These are phyloP conservation scores for Nelumbo lutea DNA, from an alignment of 164 flowering plant species.

Conservation along the genomic window DNA sequence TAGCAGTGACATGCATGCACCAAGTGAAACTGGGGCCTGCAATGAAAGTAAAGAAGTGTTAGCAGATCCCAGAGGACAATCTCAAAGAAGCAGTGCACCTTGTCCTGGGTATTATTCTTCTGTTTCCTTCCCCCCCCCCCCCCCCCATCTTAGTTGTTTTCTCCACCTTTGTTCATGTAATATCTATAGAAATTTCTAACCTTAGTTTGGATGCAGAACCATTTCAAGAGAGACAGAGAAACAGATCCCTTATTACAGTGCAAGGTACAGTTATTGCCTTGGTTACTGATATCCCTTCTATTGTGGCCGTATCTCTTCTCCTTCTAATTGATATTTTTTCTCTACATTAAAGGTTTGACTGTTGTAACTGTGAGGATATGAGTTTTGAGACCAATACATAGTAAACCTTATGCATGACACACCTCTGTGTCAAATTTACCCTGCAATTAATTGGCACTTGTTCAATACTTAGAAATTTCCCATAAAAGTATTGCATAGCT, in stretches of 20 bases:
- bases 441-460: background rate
- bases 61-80: constrained; percentile 18
- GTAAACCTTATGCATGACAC: too few relatives aligned
- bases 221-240: constrained; percentile 28
- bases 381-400: background rate
- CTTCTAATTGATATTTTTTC: background rate
- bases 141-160: background rate
- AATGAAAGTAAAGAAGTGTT: constrained; percentile 19
- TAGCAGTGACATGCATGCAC: constrained; percentile 11
- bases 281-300: background rate
- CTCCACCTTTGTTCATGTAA: background rate
- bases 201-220: constrained; percentile 19
- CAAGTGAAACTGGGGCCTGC: constrained; percentile 22
- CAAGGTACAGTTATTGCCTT: constrained; percentile 31
- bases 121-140: background rate
- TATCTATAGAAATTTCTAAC: too few relatives aligned
- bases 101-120: constrained; percentile 29
- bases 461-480: background rate
- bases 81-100: constrained; percentile 20
- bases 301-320: background rate
- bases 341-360: background rate
- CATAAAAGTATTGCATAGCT: background rate
- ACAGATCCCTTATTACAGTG: constrained; percentile 33
- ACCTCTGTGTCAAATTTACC: background rate
- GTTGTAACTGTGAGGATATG: background rate